Base-by-base conservation (phyloP, 2,329 filamentous ascomycete species). In the Fusarium abutilonis region DNA sequence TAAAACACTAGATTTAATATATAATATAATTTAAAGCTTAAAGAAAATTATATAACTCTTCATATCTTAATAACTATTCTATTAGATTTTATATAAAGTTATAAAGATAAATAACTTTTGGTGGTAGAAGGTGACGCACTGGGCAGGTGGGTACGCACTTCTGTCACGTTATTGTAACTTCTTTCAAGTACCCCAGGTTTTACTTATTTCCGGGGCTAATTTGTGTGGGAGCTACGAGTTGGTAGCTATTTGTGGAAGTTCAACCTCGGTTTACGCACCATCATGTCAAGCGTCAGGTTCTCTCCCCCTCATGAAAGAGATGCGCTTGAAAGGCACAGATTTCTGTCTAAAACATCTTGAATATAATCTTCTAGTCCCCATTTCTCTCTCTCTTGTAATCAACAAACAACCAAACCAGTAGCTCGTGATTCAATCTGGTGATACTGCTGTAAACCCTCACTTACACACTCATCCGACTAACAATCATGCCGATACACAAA, bases 401-500 rank as follows among this genome's bases (percentile, higher is more conserved):
- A 34, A 29, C 36, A 43, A 35, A 21, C 5, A 13, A 26, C 28
- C 17, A 23, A 28, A 19, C 32, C 44, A 21, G 29, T 36, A 19
- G 14, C 21, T 40, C 35, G 39, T 32, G 19, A n/a, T 36, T 32
- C 29, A 44, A 38, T 32, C 21, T 29, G 35, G n/a, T 21, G 29
- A 61, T 21, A 52, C 40, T 43, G 15, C 35, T 40, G 6, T 31
- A 23, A 51, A 17, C 15, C 15, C 42, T 51, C 23, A 47, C 49
- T 39, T 45, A 41, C 38, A 49, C 43, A 7, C 43, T 17, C 35
- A 31, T 17, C 38, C 21, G 34, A 15, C 51, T 19, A 29, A 15
- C 51, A 59, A 66, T 10, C 35, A 75, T 76, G 75, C 73, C 75
- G 9, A 71, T 84, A 69, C 80, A 83, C 72, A 79, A 80, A 49